Base-by-base conservation (phyloP, 1,139 yeast species). In the Candida glucosophila region DNA sequence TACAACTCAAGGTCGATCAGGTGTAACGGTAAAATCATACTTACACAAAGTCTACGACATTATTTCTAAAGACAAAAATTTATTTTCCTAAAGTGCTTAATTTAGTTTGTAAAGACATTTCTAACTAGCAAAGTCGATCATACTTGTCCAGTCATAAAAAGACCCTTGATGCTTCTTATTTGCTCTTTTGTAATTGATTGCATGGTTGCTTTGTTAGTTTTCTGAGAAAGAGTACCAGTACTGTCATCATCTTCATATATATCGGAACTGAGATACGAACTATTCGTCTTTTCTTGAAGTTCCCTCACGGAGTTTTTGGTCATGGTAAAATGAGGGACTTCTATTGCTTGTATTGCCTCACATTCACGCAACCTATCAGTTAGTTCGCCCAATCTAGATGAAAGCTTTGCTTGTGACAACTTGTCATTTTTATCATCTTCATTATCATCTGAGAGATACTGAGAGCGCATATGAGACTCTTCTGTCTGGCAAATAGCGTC, bases 81-180 rank as follows among this genome's bases (percentile, higher is more conserved):
- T n/a, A n/a, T n/a, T n/a, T n/a, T n/a, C n/a, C n/a, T n/a, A n/a
- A n/a, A n/a, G n/a, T n/a, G n/a, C n/a, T n/a, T n/a, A n/a, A n/a
- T n/a, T n/a, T n/a, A n/a, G n/a, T n/a, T n/a, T n/a, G n/a, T n/a
- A n/a, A n/a, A n/a, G n/a, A n/a, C n/a, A n/a, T n/a, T n/a, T n/a
- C n/a, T n/a, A n/a, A n/a, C n/a, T n/a, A n/a, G n/a, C n/a, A n/a
- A n/a, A n/a, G n/a, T n/a, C 13, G 16, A 17, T 26, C 29, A 49
- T 6, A 44, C 49, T 29, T 58, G 54, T 1, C 70, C 70, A 37
- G 67, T 60, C 65, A 62, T 63, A 34, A 43, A 62, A 36, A 59
- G 40, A 5, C 70, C 70, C 40, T 63, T 63, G 20, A 63, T 57
- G 25, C 59, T 48, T 30, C 70, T 42, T n/a, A 63, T 57, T 40